These are phyloP conservation scores for Beauveria bassiana DNA, from an alignment of 2,329 filamentous ascomycete species.

Conservation along the genomic window DNA sequence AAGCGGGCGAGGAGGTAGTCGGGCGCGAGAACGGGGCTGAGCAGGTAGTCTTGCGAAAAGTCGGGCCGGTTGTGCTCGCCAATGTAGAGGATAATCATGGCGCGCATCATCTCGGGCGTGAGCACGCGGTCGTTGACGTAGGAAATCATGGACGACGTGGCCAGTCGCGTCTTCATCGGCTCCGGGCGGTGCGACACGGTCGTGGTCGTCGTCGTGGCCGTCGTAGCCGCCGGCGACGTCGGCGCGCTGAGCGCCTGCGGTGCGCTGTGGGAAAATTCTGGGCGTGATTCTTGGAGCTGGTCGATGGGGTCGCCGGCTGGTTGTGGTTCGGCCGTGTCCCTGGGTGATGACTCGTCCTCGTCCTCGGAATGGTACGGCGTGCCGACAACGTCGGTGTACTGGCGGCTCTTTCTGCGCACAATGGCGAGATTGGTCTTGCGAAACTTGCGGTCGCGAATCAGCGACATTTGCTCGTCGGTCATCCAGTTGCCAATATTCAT, in stretches of 20 bases:
- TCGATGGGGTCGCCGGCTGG: conserved; percentile 12
- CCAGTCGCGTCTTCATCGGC: conserved; percentile 73
- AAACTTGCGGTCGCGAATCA: conserved; percentile 77
- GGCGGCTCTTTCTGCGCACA: conserved; percentile 75
- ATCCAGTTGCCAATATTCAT: conserved; percentile 99
- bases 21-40: conserved; percentile 84
- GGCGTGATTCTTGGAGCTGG: conserved; percentile 27
- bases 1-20: conserved; percentile 78
- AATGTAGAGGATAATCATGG: conserved; percentile 97
- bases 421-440: conserved; percentile 73
- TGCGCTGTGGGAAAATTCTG: conserved; percentile 43
- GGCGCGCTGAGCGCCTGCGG: conserved; percentile 25
- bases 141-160: conserved; percentile 94
- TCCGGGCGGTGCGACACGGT: conserved; percentile 44
- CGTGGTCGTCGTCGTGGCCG: conserved; percentile 13
- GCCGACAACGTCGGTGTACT: conserved; percentile 77
- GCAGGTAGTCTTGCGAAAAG: conserved; percentile 82
- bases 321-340: conserved; percentile 13
- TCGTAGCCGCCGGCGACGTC: conserved; percentile 13
- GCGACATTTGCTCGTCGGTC: conserved; percentile 93
- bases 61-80: conserved; percentile 89
- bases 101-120: conserved; percentile 96
- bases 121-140: conserved; percentile 96
- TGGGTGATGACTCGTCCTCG: conserved; percentile 45
- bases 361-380: conserved; percentile 78